phyloP scores from a whole-genome alignment of 1,139 yeast genomes.

The Meyerozyma guilliermondii region DNA sequence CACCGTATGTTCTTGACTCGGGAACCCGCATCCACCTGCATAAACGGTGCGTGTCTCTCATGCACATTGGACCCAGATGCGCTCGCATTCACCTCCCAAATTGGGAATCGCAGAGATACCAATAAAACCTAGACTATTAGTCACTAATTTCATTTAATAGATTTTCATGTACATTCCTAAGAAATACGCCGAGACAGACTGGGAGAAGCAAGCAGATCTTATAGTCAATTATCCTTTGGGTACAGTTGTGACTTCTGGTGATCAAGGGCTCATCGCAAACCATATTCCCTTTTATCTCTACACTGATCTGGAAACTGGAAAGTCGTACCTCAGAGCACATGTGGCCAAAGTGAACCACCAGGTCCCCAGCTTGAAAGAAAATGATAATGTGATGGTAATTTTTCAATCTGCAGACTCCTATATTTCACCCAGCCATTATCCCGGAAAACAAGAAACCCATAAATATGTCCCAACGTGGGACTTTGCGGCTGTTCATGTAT shows the following conservation, averaged over 20 bases:
- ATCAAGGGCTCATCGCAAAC: conserved; percentile 42
- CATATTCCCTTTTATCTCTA: conserved; percentile 54
- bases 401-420: conserved; percentile 54
- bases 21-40: background rate
- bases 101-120: background rate
- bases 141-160: background rate
- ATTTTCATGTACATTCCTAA: background rate
- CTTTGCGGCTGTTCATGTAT: conserved; percentile 55
- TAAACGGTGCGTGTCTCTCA: too few species aligned
- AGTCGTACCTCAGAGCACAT: conserved; percentile 48
- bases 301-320: conserved; percentile 32
- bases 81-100: background rate
- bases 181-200: conserved; percentile 23
- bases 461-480: conserved; percentile 74
- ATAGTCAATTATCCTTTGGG: conserved; percentile 49
- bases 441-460: conserved; percentile 52
- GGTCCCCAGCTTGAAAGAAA: conserved; percentile 35
- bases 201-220: conserved; percentile 37
- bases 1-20: conserved; percentile 16
- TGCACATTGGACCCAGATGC: background rate
- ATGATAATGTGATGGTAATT: conserved; percentile 43
- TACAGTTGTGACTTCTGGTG: conserved; percentile 41
- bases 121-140: too few species aligned
- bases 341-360: conserved; percentile 54
- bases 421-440: conserved; percentile 59